These are phyloP conservation scores for Xerocomellus chrysenteron DNA, from an alignment of 768 basidiomycete genomes.

Conservation along the genomic window DNA sequence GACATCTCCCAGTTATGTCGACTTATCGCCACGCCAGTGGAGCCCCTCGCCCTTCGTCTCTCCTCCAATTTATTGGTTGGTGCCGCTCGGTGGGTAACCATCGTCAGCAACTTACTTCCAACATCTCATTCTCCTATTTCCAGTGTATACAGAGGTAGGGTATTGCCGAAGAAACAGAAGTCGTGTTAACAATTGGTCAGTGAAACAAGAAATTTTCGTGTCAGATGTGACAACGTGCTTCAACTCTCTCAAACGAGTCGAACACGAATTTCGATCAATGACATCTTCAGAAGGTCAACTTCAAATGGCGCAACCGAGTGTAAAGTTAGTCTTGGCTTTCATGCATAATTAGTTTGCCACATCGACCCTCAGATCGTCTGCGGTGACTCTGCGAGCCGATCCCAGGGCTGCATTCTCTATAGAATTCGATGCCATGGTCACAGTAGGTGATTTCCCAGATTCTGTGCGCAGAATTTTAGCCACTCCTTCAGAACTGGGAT, in stretches of 20 bases:
- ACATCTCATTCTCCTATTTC: neutral
- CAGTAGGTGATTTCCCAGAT: slow-evolving; percentile 39
- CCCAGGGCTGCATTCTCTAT: slow-evolving; percentile 47
- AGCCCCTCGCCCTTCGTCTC: slow-evolving; percentile 82
- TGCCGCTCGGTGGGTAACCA: slow-evolving; percentile 66
- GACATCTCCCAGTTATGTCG: slow-evolving; percentile 81
- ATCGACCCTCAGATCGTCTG: slow-evolving; percentile 40
- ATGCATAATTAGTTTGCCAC: neutral
- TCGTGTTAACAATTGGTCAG: slow-evolving; percentile 36
- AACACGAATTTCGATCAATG: slow-evolving; percentile 58
- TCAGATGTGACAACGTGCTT: slow-evolving; percentile 80
- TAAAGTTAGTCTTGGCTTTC: slow-evolving; percentile 46
- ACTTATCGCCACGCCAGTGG: slow-evolving; percentile 77
- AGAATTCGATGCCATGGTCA: slow-evolving; percentile 66
- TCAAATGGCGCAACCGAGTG: slow-evolving; percentile 68
- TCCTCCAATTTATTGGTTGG: slow-evolving; percentile 91
- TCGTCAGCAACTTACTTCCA: neutral
- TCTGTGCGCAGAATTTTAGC: neutral
- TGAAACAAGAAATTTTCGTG: slow-evolving; percentile 82
- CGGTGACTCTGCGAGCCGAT: slow-evolving; percentile 54
- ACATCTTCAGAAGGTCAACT: slow-evolving; percentile 50
- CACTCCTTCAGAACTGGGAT: slow-evolving; percentile 54
- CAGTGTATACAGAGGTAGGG: slow-evolving; percentile 51
- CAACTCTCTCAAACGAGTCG: slow-evolving; percentile 72
- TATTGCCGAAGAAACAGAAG: neutral